Evolutionary conservation across 495 filamentous ascomycete genomes (phyloP).

Genomic region (Neurospora tetrasperma): DNA sequence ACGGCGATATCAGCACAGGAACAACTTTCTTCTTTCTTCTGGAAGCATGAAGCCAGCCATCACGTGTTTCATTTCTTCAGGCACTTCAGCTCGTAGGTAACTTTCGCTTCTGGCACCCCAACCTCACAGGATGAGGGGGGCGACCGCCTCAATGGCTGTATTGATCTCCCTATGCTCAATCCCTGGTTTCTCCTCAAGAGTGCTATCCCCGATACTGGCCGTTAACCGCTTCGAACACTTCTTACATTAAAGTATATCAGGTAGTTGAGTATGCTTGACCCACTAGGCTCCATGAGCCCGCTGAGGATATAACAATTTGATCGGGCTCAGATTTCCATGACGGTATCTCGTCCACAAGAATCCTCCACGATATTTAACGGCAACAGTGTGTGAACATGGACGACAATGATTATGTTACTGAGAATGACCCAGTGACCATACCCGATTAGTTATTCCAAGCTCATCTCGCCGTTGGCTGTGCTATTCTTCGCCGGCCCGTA

Average conservation of each 20-base stretch:
- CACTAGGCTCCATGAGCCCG: too few relatives aligned
- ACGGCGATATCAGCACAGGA: too few relatives aligned
- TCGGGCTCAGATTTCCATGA: background rate
- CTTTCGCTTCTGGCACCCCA: background rate
- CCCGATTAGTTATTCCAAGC: background rate
- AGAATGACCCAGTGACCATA: background rate
- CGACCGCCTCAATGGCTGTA: background rate
- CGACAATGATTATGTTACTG: background rate
- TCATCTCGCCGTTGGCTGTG: background rate
- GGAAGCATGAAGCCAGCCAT: background rate
- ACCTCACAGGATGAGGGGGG: background rate
- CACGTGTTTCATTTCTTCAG: background rate
- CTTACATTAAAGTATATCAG: background rate
- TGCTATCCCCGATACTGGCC: background rate
- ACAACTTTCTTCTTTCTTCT: too few relatives aligned
- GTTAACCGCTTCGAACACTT: background rate
- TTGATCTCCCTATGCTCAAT: background rate
- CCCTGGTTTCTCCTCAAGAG: background rate
- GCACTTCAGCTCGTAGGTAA: background rate
- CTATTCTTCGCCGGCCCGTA: background rate
- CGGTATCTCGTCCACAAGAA: background rate
- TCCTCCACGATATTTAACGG: background rate
- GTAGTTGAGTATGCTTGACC: background rate
- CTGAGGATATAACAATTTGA: too few relatives aligned
- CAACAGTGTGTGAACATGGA: background rate